These are phyloP conservation scores for Physcia stellaris DNA, from an alignment of 495 filamentous ascomycete genomes.

Conservation along the genomic window DNA sequence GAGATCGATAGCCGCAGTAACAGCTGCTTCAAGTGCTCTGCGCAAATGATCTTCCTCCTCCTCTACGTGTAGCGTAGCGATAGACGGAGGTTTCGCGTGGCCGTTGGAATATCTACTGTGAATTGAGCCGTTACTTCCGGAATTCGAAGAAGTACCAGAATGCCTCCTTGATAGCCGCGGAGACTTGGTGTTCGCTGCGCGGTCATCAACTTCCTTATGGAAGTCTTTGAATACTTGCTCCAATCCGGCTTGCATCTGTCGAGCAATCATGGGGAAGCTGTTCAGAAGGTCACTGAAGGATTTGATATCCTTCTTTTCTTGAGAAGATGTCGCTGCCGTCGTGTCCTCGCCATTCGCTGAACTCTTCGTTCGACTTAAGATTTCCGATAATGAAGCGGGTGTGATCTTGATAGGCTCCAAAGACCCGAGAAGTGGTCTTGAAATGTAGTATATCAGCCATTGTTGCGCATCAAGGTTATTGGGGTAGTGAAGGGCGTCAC, in stretches of 20 bases:
- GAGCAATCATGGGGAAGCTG: conserved; percentile 89
- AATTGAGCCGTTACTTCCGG: conserved; percentile 14
- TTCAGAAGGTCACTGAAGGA: conserved; percentile 83
- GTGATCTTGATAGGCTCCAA: conserved; percentile 60
- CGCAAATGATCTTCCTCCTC: conserved; percentile 84
- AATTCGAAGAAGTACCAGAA: conserved; percentile 11
- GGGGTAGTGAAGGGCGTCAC: conserved; percentile 77
- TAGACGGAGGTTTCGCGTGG: conserved; percentile 26
- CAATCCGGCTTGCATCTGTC: conserved; percentile 88
- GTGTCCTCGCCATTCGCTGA: conserved; percentile 22
- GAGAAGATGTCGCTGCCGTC: conserved; percentile 25
- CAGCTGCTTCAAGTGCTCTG: conserved; percentile 72
- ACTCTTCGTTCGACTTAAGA: conserved; percentile 18
- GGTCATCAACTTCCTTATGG: conserved; percentile 69
- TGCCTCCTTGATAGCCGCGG: conserved; percentile 18
- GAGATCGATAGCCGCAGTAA: conserved; percentile 86
- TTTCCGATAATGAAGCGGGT: conserved; percentile 41
- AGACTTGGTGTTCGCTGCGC: conserved; percentile 51
- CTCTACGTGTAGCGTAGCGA: conserved; percentile 43
- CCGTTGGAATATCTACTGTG: conserved; percentile 16
- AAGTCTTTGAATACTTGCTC: conserved; percentile 88
- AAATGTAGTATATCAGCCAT: conserved; percentile 97
- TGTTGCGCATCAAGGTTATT: conserved; percentile 68
- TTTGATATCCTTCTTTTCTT: conserved; percentile 76
- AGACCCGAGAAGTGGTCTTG: conserved; percentile 73